Conservation (phyloP, 805 yeast species). For the Pichia occidentalis region DNA sequence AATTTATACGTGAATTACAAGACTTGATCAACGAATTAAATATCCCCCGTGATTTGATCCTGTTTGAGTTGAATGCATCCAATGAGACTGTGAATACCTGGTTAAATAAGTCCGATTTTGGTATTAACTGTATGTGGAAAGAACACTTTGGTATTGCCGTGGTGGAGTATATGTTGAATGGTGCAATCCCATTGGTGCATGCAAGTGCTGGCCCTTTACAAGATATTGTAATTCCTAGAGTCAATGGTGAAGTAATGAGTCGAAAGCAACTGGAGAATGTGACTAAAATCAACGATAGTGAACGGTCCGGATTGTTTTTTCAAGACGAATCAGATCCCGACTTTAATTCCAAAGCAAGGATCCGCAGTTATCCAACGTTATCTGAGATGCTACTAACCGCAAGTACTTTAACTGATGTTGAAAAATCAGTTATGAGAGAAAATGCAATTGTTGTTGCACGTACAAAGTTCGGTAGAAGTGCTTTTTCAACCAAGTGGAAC, state of each 20-base stretch:
- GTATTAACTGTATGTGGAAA: constrained; percentile 98
- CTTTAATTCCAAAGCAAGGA: constrained; percentile 10
- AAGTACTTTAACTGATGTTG: constrained; percentile 11
- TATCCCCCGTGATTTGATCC: constrained; percentile 33
- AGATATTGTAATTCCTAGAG: constrained; percentile 66
- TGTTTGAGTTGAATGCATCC: constrained; percentile 56
- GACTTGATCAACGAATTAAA: constrained; percentile 36
- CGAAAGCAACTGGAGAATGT: neutral
- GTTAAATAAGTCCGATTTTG: constrained; percentile 55
- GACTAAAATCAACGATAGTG: constrained; percentile 11
- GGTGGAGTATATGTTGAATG: constrained; percentile 85
- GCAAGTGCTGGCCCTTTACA: constrained; percentile 92
- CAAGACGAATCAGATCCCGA: constrained; percentile 69
- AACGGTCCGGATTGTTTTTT: constrained; percentile 75
- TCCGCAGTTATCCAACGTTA: constrained; percentile 31
- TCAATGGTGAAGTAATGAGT: constrained; percentile 20
- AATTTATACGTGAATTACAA: constrained; percentile 47
- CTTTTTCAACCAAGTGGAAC: constrained; percentile 23
- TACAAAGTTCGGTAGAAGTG: constrained; percentile 24
- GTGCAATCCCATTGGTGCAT: constrained; percentile 83
- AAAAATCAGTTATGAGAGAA: constrained; percentile 17
- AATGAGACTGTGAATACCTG: constrained; percentile 53
- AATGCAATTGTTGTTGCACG: constrained; percentile 22
- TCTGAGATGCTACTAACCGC: constrained; percentile 40
- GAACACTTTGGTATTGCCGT: constrained; percentile 98